Conservation (phyloP, 164 flowering plant genomes). For the Platanus orientalis region DNA sequence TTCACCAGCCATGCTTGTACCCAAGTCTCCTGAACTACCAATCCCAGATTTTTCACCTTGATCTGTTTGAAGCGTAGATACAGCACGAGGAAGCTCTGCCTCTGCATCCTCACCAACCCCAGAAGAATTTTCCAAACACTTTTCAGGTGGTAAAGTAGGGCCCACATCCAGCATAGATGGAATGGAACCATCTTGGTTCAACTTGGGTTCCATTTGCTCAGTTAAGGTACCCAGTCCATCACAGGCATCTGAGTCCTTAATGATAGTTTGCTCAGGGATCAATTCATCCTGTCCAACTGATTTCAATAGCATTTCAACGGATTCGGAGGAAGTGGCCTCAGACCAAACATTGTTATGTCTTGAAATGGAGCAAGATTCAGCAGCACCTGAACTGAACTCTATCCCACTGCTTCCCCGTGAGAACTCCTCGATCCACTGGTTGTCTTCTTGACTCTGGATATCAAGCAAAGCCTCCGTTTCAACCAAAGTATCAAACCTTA, state of each 20-base stretch:
- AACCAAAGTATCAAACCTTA: constrained; percentile 82
- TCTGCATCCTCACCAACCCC: constrained; percentile 17
- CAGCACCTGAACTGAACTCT: constrained; percentile 62
- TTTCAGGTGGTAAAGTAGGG: constrained; percentile 28
- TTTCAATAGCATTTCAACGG: constrained; percentile 94
- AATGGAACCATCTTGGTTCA: constrained; percentile 26
- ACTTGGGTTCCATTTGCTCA: constrained; percentile 40
- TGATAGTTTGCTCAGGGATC: constrained; percentile 35
- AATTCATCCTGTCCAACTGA: constrained; percentile 92
- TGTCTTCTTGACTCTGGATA: constrained; percentile 73
- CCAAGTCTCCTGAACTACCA: constrained; percentile 19
- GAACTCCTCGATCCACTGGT: constrained; percentile 86
- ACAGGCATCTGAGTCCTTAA: constrained; percentile 44
- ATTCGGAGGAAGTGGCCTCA: constrained; percentile 94
- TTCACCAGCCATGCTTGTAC: constrained; percentile 14
- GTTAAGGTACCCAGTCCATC: constrained; percentile 37
- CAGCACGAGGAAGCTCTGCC: constrained; percentile 15
- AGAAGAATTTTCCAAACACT: constrained; percentile 19
- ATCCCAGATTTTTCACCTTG: constrained; percentile 23
- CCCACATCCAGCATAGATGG: constrained; percentile 22
- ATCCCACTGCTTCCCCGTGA: constrained; percentile 69
- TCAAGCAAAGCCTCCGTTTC: constrained; percentile 91
- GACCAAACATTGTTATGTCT: constrained; percentile 93
- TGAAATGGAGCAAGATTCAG: constrained; percentile 74
- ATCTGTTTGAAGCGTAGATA: constrained; percentile 14